phyloP scores from a whole-genome alignment of 2,329 filamentous ascomycete species.

The Colletotrichum lindemuthianum region DNA sequence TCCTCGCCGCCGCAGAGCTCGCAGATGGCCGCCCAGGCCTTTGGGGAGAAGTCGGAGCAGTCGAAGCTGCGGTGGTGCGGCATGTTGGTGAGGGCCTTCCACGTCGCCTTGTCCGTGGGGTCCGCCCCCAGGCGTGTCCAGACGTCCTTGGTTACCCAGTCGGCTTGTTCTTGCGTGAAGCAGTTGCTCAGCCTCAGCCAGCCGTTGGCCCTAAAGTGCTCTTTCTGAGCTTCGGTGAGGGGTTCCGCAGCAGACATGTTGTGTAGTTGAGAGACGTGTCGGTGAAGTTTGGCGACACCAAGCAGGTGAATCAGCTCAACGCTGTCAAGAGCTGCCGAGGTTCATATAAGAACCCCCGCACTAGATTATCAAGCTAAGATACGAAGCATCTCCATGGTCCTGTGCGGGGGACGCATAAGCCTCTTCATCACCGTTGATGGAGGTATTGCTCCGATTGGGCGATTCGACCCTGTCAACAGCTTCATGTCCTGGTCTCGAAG shows the following conservation, averaged over 20 bases:
- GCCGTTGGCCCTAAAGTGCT: slow-evolving; percentile 52
- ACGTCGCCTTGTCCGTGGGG: slow-evolving; percentile 71
- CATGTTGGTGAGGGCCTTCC: slow-evolving; percentile 73
- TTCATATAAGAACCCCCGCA: no score
- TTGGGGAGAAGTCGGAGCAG: slow-evolving; percentile 67
- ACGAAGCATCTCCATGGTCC: no score
- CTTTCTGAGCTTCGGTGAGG: slow-evolving; percentile 51
- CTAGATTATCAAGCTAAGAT: no score
- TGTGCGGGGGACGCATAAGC: no score
- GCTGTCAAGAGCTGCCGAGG: no score
- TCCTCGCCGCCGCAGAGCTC: slow-evolving; percentile 73
- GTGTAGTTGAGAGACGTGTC: neutral
- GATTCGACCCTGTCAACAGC: no score
- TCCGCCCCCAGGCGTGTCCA: slow-evolving; percentile 75
- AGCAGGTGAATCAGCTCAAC: no score
- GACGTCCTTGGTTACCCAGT: slow-evolving; percentile 53
- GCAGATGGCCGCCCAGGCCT: slow-evolving; percentile 73
- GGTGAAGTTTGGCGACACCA: no score
- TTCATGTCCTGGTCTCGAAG: no score
- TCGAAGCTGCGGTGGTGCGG: slow-evolving; percentile 66
- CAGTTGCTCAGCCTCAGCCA: slow-evolving; percentile 47
- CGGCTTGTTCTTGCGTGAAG: slow-evolving; percentile 52
- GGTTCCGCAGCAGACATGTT: slow-evolving; percentile 36
- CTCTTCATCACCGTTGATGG: no score
- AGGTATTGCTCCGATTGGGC: no score